Percentiles rank a stretch among this genome's conserved stretches.
These are phyloP conservation scores for Trichophaea hybrida DNA, from an alignment of 2,329 filamentous ascomycete species.

Conservation along the genomic window DNA sequence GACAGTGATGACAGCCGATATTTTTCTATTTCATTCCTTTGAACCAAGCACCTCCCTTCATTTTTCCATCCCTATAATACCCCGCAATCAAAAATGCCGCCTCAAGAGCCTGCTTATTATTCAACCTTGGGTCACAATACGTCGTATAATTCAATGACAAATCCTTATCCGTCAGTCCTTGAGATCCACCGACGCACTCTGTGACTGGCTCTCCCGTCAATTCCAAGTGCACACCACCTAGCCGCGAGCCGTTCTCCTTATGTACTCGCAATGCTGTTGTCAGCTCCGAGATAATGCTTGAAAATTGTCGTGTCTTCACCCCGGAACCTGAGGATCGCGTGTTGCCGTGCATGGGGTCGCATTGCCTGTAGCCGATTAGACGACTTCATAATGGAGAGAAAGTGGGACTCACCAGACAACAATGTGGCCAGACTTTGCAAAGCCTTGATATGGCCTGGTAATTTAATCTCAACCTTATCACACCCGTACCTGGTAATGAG, in stretches of 20 bases:
- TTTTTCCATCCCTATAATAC: conserved; percentile 46
- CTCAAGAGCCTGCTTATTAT: conserved; percentile 95
- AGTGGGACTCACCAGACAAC: conserved; percentile 25
- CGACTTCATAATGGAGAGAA: background rate
- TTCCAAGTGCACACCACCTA: conserved; percentile 90
- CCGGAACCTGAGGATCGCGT: conserved; percentile 53
- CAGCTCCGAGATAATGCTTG: conserved; percentile 77
- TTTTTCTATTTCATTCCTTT: too few relatives aligned
- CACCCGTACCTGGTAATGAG: conserved; percentile 92
- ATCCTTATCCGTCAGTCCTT: conserved; percentile 75
- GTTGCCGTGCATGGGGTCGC: conserved; percentile 91
- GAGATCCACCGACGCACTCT: conserved; percentile 84
- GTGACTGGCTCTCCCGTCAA: conserved; percentile 92
- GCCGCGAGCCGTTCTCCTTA: conserved; percentile 64
- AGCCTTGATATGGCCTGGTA: conserved; percentile 75
- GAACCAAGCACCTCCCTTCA: background rate
- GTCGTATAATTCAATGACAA: conserved; percentile 83
- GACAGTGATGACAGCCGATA: too few relatives aligned
- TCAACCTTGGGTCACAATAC: conserved; percentile 87
- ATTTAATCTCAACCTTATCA: conserved; percentile 54
- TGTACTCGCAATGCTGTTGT: conserved; percentile 73
- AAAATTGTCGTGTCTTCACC: conserved; percentile 86
- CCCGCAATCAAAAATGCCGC: conserved; percentile 85
- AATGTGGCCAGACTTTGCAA: conserved; percentile 58
- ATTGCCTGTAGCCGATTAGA: conserved; percentile 41